Evolutionary conservation across 192 early-diverging fungal genomes (phyloP), one percentile per base, ranked within the genome.

Genomic region (Physocladia obscura): DNA sequence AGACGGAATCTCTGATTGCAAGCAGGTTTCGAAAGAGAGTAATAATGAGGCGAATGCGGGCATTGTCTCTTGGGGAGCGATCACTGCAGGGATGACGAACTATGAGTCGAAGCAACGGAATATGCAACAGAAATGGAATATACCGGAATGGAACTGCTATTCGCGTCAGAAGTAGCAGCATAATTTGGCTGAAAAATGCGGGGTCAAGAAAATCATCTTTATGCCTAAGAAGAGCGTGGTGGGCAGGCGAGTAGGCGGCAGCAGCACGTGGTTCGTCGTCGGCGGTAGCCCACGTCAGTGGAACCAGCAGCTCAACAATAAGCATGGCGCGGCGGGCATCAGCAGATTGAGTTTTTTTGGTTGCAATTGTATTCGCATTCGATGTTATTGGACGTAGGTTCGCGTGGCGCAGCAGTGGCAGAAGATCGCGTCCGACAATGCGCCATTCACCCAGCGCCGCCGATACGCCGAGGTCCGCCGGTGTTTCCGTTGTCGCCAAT

Each of bases 271-370:
- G 17, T n/a, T 51, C 17, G n/a, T 61, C 57, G 6, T 49, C 57
- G 15, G 36, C 73, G 1, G 92, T 75, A 55, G 90, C 89, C 95
- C 93, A 94, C 0, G 95, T 97, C 81, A 95, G 78, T 0, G 93
- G 91, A 31, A 94, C 92, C 39, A 97, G 80, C 34, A 97, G 62
- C 72, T 97, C 92, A 8, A 93, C 89, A n/a, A 44, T 87, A 76
- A 73, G 58, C 61, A 68, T 38, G 78, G 75, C 26, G 54, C 29
- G 21, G 50, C 17, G 3, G 17, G 40, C 57, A 67, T 19, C 24
- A 26, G n/a, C n/a, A n/a, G n/a, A n/a, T n/a, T n/a, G n/a, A n/a
- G n/a, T n/a, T n/a, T n/a, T n/a, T n/a, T n/a, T n/a, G n/a, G n/a
- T n/a, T n/a, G n/a, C n/a, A n/a, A n/a, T n/a, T n/a, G n/a, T n/a